These are phyloP conservation scores for Stephania cephalantha DNA, from an alignment of 164 flowering plant genomes.

Conservation along the genomic window DNA sequence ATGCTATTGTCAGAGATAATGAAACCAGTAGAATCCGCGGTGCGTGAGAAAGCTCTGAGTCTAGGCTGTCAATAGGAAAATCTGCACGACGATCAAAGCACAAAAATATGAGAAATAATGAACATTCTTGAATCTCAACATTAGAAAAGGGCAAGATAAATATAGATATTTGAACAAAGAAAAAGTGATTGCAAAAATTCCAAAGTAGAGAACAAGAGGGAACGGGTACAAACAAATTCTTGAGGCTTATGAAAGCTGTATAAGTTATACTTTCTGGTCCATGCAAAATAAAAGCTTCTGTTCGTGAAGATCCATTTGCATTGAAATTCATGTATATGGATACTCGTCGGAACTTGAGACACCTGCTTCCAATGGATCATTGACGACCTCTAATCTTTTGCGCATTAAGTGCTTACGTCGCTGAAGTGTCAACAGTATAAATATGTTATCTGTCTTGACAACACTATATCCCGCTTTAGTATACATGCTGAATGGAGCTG, in stretches of 20 bases:
- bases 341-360: constrained; percentile 19
- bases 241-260: background rate
- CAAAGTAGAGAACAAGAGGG: background rate
- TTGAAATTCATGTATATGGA: constrained; percentile 14
- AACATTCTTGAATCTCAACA: background rate
- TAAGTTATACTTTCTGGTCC: constrained; percentile 11
- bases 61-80: background rate
- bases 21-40: background rate
- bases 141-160: too few relatives aligned
- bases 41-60: background rate
- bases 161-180: background rate
- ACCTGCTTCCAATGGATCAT: constrained; percentile 23
- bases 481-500: constrained; percentile 79
- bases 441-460: constrained; percentile 62
- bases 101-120: background rate
- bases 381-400: constrained; percentile 47
- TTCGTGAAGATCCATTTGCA: constrained; percentile 5
- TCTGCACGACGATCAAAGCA: background rate
- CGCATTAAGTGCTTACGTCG: constrained; percentile 90
- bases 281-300: background rate
- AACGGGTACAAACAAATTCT: background rate
- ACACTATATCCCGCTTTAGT: constrained; percentile 70
- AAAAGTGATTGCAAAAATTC: background rate
- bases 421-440: constrained; percentile 63
- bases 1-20: background rate